A percentile compares a stretch with the other conserved stretches of the same genome.
These are phyloP conservation scores for Cenchrus americanus DNA, from an alignment of 176 grass and related monocot species.

Conservation along the genomic window DNA sequence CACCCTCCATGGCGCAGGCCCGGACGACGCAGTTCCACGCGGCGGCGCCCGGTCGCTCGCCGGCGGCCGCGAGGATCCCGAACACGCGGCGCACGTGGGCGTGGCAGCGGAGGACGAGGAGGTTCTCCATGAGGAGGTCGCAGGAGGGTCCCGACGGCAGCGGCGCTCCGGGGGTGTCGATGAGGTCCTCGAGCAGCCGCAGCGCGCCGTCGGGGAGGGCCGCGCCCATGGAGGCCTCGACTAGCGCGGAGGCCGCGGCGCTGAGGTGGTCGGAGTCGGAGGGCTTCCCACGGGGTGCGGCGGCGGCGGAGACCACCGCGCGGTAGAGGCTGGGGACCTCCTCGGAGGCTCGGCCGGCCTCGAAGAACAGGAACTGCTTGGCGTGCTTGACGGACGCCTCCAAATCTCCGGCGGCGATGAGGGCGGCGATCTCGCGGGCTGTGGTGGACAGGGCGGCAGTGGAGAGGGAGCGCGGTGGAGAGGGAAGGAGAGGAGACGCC, in stretches of 20 bases:
- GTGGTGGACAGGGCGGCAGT: too few relatives aligned
- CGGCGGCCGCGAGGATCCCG: not conserved
- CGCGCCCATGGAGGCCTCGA: not conserved
- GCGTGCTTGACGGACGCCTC: not conserved
- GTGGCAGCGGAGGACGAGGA: not conserved
- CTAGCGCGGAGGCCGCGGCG: not conserved
- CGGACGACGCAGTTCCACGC: too few relatives aligned
- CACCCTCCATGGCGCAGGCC: too few relatives aligned
- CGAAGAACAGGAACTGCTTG: not conserved
- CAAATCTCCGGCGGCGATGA: not conserved
- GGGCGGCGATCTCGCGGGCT: not conserved
- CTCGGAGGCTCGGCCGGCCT: not conserved
- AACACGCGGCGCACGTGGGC: not conserved
- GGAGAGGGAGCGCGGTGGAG: not conserved
- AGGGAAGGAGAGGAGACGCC: not conserved
- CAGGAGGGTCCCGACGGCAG: not conserved
- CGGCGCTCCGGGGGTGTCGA: not conserved
- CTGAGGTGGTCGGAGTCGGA: not conserved
- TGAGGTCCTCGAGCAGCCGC: not conserved
- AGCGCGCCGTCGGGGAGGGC: slow-evolving; percentile 1
- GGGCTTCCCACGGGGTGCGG: not conserved
- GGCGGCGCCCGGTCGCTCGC: not conserved
- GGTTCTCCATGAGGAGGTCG: not conserved
- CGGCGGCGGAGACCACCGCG: not conserved
- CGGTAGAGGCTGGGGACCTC: not conserved